Conservation (phyloP, 225 moss, liverwort and hornwort species). For the Pleurozium schreberi region DNA sequence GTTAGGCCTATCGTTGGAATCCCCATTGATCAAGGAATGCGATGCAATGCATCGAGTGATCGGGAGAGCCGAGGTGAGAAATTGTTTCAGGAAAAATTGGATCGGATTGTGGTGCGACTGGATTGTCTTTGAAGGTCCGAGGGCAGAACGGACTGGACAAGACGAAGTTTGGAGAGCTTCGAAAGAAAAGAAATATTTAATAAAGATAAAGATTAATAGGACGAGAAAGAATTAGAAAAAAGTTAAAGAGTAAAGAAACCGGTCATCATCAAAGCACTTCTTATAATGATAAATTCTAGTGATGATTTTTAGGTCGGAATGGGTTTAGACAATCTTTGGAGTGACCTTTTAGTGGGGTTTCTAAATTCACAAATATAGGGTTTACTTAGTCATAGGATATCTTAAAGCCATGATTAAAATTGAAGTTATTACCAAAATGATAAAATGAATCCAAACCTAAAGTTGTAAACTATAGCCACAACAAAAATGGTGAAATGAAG, state of each 20-base stretch:
- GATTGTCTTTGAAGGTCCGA: background rate
- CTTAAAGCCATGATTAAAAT: background rate
- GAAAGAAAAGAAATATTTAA: background rate
- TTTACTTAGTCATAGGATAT: accelerated
- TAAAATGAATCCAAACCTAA: background rate
- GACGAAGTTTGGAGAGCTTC: too few species aligned
- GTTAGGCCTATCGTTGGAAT: background rate
- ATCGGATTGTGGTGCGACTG: background rate
- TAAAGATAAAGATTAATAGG: background rate
- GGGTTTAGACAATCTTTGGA: background rate
- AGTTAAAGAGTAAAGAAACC: background rate
- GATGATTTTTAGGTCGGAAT: background rate
- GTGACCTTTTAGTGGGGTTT: background rate
- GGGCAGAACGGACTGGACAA: too few species aligned
- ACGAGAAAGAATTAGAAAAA: background rate
- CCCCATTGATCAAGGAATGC: background rate
- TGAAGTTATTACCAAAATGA: background rate
- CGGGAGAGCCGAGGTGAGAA: background rate
- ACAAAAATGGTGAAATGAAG: too few species aligned
- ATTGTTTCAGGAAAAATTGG: background rate
- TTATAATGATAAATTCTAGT: background rate
- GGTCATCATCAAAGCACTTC: background rate
- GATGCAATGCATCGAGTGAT: background rate
- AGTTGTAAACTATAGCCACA: too few species aligned
- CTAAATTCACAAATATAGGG: background rate